Percentiles rank a stretch among this genome's conserved stretches.
Evolutionary conservation across 192 early-diverging fungal genomes (phyloP).

Genomic region (Entomortierella chlamydospora): DNA sequence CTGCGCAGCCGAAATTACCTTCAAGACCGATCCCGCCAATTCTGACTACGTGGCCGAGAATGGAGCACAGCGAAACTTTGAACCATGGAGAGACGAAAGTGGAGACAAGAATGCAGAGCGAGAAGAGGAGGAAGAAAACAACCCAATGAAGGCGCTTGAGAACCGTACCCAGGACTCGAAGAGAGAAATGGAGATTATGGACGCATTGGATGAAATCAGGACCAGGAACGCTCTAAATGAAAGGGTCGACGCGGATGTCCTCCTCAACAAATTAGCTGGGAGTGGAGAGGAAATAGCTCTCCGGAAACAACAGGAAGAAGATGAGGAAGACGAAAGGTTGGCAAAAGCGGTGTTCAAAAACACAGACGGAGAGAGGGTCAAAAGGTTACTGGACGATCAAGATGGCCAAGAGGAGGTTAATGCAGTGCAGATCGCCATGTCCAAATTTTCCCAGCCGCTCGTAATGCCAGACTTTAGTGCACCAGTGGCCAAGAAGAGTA

Average conservation of each 20-base stretch:
- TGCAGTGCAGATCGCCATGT: conserved; percentile 40
- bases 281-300: conserved; percentile 54
- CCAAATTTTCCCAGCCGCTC: conserved; percentile 34
- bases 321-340: conserved; percentile 73
- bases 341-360: conserved; percentile 73
- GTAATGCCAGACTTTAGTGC: conserved; percentile 32
- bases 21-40: conserved; percentile 97
- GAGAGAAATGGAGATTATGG: conserved; percentile 97
- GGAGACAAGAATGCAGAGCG: conserved; percentile 70
- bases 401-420: conserved; percentile 40
- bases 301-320: conserved; percentile 56
- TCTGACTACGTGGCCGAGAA: conserved; percentile 94
- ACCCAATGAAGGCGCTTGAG: conserved; percentile 96
- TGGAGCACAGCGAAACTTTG: conserved; percentile 95
- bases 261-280: conserved; percentile 63
- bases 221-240: conserved; percentile 89
- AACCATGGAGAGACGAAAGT: conserved; percentile 87
- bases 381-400: conserved; percentile 63
- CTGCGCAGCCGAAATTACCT: conserved; percentile 98
- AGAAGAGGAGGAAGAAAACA: conserved; percentile 87
- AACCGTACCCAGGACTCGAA: conserved; percentile 94
- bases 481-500: conserved; percentile 38
- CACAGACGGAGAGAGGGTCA: conserved; percentile 74
- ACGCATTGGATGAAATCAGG: conserved; percentile 95
- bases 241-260: conserved; percentile 73